Percentiles rank a stretch among this genome's conserved stretches.
Conservation (phyloP, 2,329 filamentous ascomycete species). For the Metarhizium humberi region DNA sequence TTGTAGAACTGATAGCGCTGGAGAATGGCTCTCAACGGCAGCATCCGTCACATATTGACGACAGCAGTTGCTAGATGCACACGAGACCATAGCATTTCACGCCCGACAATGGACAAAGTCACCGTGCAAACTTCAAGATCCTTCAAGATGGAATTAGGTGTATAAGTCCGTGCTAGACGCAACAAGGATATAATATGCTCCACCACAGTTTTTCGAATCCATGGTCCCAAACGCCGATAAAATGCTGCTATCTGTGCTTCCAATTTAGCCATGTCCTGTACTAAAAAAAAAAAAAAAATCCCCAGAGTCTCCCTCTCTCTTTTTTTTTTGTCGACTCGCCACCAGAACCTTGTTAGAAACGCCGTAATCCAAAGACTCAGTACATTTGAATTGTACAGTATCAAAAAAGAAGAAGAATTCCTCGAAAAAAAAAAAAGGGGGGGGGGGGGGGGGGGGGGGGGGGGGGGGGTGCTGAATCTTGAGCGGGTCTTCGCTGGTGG, state of each 20-base stretch:
- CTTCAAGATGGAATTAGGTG: background rate
- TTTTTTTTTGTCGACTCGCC: background rate
- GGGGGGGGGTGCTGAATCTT: slow-evolving; percentile 29
- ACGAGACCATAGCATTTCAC: too few species aligned
- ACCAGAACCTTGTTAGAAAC: background rate
- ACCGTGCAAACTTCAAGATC: too few species aligned
- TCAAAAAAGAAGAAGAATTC: background rate
- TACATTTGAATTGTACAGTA: background rate
- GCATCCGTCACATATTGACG: background rate
- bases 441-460: too few species aligned
- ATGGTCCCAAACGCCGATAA: background rate
- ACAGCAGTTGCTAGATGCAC: background rate
- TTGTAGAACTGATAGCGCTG: background rate
- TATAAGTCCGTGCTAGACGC: background rate
- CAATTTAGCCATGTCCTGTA: background rate
- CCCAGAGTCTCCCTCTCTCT: background rate
- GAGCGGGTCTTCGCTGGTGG: slow-evolving; percentile 70
- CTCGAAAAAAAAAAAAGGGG: background rate
- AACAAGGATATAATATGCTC: background rate
- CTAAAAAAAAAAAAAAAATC: background rate
- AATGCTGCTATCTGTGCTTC: background rate
- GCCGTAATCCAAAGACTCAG: background rate
- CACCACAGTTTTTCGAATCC: background rate
- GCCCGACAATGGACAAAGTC: too few species aligned
- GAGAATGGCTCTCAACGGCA: background rate